Conservation (phyloP, 1,284 basidiomycete genomes). For the Pseudozyma flocculosa region DNA sequence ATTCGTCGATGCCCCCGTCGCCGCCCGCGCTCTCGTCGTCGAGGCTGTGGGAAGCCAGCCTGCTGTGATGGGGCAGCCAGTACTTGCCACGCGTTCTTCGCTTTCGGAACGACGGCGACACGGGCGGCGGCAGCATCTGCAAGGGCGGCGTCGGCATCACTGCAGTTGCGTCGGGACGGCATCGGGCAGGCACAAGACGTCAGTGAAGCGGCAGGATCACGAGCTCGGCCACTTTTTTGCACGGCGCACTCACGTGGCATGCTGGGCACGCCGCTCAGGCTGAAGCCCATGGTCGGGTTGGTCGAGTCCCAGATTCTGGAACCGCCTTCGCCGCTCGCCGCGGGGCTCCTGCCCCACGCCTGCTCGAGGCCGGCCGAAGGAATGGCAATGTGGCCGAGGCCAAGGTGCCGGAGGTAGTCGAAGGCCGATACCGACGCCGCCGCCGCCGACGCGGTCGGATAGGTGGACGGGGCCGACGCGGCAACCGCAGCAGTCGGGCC, state of each 20-base stretch:
- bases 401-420: slow-evolving; percentile 32
- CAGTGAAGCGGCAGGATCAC: neutral
- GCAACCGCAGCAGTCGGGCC: too few relatives aligned
- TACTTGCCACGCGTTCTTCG: slow-evolving; percentile 6
- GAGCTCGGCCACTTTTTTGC: too few relatives aligned
- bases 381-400: slow-evolving; percentile 37
- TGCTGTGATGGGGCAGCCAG: slow-evolving; percentile 3
- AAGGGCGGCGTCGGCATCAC: slow-evolving; percentile 45
- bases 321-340: neutral
- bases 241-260: slow-evolving; percentile 25
- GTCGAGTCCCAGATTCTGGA: slow-evolving; percentile 25
- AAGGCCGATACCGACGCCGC: neutral
- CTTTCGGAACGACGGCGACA: slow-evolving; percentile 27
- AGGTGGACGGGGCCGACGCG: too few relatives aligned
- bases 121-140: slow-evolving; percentile 46
- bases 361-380: slow-evolving; percentile 33
- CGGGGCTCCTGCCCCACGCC: slow-evolving; percentile 18
- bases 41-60: slow-evolving; percentile 8
- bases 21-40: slow-evolving; percentile 15
- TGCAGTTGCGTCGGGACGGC: neutral
- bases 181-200: neutral
- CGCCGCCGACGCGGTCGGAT: too few relatives aligned
- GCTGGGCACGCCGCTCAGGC: slow-evolving; percentile 45
- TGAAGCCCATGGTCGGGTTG: slow-evolving; percentile 33
- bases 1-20: slow-evolving; percentile 15